phyloP scores from a whole-genome alignment of 176 grass and related monocot genomes.

The Echinochloa phyllopogon region DNA sequence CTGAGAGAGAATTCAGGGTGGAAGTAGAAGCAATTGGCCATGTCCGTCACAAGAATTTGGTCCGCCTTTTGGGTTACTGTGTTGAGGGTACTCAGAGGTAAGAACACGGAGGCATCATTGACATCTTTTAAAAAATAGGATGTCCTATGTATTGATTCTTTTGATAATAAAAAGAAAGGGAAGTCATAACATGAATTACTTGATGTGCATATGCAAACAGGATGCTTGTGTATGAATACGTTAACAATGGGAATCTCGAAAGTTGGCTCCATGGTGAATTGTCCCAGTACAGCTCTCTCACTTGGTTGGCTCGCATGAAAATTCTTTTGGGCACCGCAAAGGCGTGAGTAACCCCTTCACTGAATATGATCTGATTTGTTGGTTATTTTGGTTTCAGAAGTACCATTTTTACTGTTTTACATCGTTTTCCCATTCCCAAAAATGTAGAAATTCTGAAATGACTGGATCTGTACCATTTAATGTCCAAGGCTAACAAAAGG shows the following conservation, averaged over 20 bases:
- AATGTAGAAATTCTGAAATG: neutral
- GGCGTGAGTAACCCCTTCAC: conserved; percentile 71
- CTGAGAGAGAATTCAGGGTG: conserved; percentile 97
- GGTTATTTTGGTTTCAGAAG: conserved; percentile 23
- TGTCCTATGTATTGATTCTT: conserved; percentile 31
- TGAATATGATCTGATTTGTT: conserved; percentile 13
- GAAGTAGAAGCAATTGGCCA: conserved; percentile 98
- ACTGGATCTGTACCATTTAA: conserved; percentile 11
- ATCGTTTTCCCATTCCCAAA: neutral
- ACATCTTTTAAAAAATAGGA: neutral
- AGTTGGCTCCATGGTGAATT: conserved; percentile 96
- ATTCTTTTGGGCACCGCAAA: conserved; percentile 93
- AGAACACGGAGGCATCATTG: neutral
- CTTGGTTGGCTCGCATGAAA: conserved; percentile 95
- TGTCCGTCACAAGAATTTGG: conserved; percentile 97
- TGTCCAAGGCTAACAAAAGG: conserved; percentile 24
- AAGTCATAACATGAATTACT: conserved; percentile 37
- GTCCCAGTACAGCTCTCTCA: conserved; percentile 79
- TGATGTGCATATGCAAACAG: conserved; percentile 57
- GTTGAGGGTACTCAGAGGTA: conserved; percentile 96
- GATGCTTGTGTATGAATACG: conserved; percentile 98
- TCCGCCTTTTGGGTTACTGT: conserved; percentile 90
- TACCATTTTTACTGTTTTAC: neutral
- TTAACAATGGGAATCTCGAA: conserved; percentile 95
- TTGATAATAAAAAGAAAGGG: conserved; percentile 10